A percentile compares a stretch with the other conserved stretches of the same genome.
phyloP scores from a whole-genome alignment of 495 filamentous ascomycete genomes.

The Aspergillus leporis region DNA sequence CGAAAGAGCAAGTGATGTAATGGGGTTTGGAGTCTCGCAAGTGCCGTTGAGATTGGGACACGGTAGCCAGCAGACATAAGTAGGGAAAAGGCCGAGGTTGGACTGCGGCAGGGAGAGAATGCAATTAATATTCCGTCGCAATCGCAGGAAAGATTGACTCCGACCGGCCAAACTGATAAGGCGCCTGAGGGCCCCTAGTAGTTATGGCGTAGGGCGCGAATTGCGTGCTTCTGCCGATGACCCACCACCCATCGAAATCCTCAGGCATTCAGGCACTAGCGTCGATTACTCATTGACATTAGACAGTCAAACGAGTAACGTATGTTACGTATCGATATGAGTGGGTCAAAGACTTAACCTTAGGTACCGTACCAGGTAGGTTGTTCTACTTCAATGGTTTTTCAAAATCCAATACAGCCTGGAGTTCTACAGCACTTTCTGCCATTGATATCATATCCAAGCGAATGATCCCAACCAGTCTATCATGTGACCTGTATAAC shows the following conservation, averaged over 20 bases:
- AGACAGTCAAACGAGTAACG: not conserved
- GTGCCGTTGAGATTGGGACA: slow-evolving; percentile 4
- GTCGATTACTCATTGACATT: not conserved
- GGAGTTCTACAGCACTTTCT: no score
- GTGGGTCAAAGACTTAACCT: no score
- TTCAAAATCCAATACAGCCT: no score
- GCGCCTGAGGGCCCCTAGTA: not conserved
- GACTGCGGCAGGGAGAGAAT: slow-evolving; percentile 5
- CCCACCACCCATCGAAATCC: no score
- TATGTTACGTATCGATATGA: no score
- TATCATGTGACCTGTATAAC: no score
- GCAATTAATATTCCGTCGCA: slow-evolving; percentile 2
- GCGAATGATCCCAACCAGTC: no score
- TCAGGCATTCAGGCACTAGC: slow-evolving; percentile 14
- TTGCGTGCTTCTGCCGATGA: slow-evolving; percentile 10
- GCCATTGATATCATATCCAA: no score
- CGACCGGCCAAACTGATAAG: not conserved
- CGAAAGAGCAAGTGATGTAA: slow-evolving; percentile 10
- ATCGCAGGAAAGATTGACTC: slow-evolving; percentile 3
- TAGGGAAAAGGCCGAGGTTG: not conserved
- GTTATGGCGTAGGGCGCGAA: slow-evolving; percentile 1
- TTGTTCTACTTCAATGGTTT: no score
- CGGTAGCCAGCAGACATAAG: slow-evolving; percentile 19
- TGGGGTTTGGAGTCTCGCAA: slow-evolving; percentile 6
- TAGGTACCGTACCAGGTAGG: no score